These are phyloP conservation scores for Pseudopithomyces maydicus DNA, from an alignment of 2,329 filamentous ascomycete genomes.

Conservation along the genomic window DNA sequence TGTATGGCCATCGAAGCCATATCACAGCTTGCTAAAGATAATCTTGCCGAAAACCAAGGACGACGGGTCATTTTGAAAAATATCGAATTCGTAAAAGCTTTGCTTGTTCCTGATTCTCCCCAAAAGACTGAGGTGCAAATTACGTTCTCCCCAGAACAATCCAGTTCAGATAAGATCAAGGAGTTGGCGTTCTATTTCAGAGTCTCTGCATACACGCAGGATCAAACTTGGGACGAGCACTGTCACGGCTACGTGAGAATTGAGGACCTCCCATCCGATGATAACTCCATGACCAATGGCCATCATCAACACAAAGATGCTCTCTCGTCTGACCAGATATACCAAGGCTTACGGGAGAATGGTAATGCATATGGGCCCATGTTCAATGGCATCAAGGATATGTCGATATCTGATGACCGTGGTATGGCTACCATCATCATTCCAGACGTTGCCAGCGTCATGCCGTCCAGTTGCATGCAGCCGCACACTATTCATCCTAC, in stretches of 20 bases:
- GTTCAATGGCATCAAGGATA: neutral
- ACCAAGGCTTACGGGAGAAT: neutral
- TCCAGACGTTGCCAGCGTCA: neutral
- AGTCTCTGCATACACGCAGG: neutral
- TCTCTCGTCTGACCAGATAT: neutral
- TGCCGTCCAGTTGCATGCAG: neutral
- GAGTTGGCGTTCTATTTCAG: neutral
- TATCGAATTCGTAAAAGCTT: neutral
- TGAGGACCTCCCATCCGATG: neutral
- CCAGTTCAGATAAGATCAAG: neutral
- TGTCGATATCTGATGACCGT: neutral
- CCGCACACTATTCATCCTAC: constrained; percentile 7
- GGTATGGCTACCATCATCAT: neutral
- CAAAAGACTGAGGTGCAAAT: neutral
- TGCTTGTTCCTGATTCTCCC: neutral
- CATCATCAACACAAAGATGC: neutral
- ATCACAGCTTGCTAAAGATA: neutral
- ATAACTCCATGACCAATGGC: neutral
- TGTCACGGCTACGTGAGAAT: neutral
- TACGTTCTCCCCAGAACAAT: neutral
- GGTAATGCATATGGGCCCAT: constrained; percentile 6
- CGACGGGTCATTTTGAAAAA: neutral
- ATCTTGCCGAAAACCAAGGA: neutral
- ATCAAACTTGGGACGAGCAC: neutral
- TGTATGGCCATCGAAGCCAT: constrained; percentile 9